Conservation (phyloP, 192 early-diverging fungal species). For the Coemansia sp. region DNA sequence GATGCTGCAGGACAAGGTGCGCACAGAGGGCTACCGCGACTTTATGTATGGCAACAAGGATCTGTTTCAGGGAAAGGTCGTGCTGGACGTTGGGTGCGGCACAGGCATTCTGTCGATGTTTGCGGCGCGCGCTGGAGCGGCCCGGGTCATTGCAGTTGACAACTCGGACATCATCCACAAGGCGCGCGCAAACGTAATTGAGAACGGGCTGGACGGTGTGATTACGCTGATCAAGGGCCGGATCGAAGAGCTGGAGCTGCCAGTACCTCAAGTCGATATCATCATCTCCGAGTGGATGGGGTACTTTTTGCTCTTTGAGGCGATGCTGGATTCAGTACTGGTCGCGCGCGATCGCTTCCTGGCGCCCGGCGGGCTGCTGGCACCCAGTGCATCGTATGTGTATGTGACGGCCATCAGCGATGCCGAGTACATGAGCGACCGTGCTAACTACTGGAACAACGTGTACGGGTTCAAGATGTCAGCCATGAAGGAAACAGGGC, state of each 20-base stretch:
- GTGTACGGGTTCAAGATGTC: conserved; percentile 96
- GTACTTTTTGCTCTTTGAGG: conserved; percentile 92
- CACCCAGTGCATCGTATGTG: conserved; percentile 89
- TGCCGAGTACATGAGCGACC: conserved; percentile 78
- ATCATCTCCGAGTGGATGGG: conserved; percentile 98
- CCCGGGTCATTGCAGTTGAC: conserved; percentile 83
- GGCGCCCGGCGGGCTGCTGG: conserved; percentile 90
- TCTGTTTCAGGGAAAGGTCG: conserved; percentile 78
- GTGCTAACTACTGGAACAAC: conserved; percentile 80
- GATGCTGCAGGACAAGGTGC: conserved; percentile 94
- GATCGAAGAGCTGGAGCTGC: conserved; percentile 66
- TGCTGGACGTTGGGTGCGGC: conserved; percentile 95
- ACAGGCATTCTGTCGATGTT: conserved; percentile 96
- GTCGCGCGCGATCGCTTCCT: conserved; percentile 79
- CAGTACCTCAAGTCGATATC: conserved; percentile 82
- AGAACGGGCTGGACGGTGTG: conserved; percentile 79
- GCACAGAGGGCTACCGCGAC: conserved; percentile 91
- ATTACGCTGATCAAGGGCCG: conserved; percentile 87
- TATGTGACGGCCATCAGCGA: conserved; percentile 85
- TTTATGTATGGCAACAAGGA: conserved; percentile 87
- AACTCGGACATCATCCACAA: conserved; percentile 58
- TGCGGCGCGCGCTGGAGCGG: conserved; percentile 93
- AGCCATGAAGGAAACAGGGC: conserved; percentile 68
- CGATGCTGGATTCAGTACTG: conserved; percentile 72
- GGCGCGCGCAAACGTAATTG: conserved; percentile 70